These are phyloP conservation scores for Flaveria ramosissima DNA, from an alignment of 129 eudicot species.

Conservation along the genomic window DNA sequence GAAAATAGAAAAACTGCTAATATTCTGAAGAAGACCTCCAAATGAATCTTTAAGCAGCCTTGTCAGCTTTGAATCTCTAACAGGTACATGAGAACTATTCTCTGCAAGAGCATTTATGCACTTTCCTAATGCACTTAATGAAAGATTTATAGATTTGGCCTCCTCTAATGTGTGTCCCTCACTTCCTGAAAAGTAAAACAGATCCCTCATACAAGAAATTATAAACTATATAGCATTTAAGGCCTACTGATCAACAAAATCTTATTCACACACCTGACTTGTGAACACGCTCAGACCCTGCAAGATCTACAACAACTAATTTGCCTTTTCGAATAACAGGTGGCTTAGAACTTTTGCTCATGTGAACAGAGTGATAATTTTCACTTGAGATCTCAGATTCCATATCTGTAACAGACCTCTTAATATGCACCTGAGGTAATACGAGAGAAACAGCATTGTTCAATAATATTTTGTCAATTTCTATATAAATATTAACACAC, in stretches of 20 bases:
- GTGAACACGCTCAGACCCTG: conserved; percentile 98
- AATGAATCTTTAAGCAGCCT: conserved; percentile 98
- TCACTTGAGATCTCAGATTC: conserved; percentile 69
- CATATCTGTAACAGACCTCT: conserved; percentile 66
- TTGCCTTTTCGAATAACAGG: conserved; percentile 91
- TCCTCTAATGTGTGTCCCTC: conserved; percentile 98
- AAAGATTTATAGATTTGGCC: conserved; percentile 96
- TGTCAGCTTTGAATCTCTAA: conserved; percentile 97
- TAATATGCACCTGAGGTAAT: conserved; percentile 74
- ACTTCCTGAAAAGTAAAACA: conserved; percentile 62
- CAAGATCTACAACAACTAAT: conserved; percentile 96
- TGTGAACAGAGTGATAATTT: conserved; percentile 50
- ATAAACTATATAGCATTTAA: conserved; percentile 1
- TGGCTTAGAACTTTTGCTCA: conserved; percentile 57
- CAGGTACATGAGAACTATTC: conserved; percentile 97
- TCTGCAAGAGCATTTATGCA: conserved; percentile 99
- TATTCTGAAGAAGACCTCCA: conserved; percentile 66
- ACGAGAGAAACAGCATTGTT: conserved; percentile 5
- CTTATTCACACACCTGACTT: conserved; percentile 73
- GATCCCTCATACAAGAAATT: conserved; percentile 16
- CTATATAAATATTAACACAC: background rate
- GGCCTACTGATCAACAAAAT: background rate
- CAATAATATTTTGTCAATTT: background rate
- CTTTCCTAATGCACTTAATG: conserved; percentile 96
- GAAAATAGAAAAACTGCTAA: background rate